phyloP scores from a whole-genome alignment of 2,329 filamentous ascomycete genomes.

The Fusarium chaquense region DNA sequence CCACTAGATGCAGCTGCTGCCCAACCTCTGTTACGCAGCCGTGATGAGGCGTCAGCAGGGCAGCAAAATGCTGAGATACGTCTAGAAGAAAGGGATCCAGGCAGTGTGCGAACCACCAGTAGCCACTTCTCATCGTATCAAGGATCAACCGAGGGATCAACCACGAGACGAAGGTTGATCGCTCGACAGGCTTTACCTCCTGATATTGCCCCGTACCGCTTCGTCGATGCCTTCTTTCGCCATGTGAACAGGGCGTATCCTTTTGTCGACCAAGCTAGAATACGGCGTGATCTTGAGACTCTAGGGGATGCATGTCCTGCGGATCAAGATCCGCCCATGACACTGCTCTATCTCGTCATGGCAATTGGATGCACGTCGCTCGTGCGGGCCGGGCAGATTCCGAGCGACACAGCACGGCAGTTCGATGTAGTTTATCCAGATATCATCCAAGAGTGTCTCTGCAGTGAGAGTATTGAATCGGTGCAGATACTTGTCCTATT shows the following conservation, averaged over 20 bases:
- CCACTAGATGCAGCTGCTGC: constrained; percentile 26
- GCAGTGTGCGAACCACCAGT: constrained; percentile 39
- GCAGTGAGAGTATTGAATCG: constrained; percentile 52
- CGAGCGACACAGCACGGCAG: constrained; percentile 48
- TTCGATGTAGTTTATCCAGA: constrained; percentile 56
- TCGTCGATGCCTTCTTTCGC: constrained; percentile 60
- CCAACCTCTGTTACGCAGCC: constrained; percentile 12
- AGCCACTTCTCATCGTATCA: constrained; percentile 43
- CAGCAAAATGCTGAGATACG: constrained; percentile 28
- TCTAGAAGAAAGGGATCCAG: constrained; percentile 37
- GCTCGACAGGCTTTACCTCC: constrained; percentile 39
- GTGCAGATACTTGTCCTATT: constrained; percentile 58
- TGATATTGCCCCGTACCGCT: constrained; percentile 49
- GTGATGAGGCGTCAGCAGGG: constrained; percentile 19
- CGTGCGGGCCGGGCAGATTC: constrained; percentile 57
- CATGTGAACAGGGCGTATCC: constrained; percentile 61
- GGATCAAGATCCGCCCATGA: constrained; percentile 46
- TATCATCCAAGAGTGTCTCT: constrained; percentile 57
- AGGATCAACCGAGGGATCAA: constrained; percentile 36
- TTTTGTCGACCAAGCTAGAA: constrained; percentile 55
- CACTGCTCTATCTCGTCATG: constrained; percentile 58
- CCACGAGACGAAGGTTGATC: constrained; percentile 31
- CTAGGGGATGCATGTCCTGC: constrained; percentile 48
- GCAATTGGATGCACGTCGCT: constrained; percentile 60
- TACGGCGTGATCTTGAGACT: constrained; percentile 52